Evolutionary conservation across 495 filamentous ascomycete genomes (phyloP).

Genomic region (Talaromyces proteolyticus): DNA sequence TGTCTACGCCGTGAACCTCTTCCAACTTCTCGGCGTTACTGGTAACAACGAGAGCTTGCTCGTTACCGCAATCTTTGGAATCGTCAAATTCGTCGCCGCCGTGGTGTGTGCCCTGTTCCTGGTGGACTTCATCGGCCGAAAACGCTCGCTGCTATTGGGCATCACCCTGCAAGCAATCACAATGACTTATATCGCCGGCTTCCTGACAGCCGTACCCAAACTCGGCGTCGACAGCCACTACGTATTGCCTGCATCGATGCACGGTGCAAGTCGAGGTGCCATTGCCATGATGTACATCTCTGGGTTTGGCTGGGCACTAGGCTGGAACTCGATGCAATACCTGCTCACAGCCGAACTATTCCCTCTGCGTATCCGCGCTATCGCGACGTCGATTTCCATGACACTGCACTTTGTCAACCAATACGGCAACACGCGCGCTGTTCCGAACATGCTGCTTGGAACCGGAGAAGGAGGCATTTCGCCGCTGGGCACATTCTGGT

Average conservation of each 20-base stretch:
- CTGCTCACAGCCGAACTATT: slow-evolving; percentile 72
- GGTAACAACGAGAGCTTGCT: slow-evolving; percentile 58
- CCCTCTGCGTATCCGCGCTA: slow-evolving; percentile 49
- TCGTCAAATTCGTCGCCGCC: slow-evolving; percentile 61
- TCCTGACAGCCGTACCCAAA: slow-evolving; percentile 49
- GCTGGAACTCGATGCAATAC: slow-evolving; percentile 74
- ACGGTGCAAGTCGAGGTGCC: slow-evolving; percentile 43
- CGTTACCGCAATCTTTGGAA: slow-evolving; percentile 63
- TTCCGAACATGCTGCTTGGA: slow-evolving; percentile 49
- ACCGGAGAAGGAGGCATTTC: slow-evolving; percentile 37
- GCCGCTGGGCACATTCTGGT: slow-evolving; percentile 60
- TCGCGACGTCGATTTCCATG: slow-evolving; percentile 37
- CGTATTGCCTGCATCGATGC: slow-evolving; percentile 20
- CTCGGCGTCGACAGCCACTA: slow-evolving; percentile 30
- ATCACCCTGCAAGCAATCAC: slow-evolving; percentile 56
- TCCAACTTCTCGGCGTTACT: slow-evolving; percentile 56
- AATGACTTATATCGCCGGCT: slow-evolving; percentile 65
- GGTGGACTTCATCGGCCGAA: slow-evolving; percentile 68
- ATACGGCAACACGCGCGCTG: slow-evolving; percentile 56
- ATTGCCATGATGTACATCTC: slow-evolving; percentile 64
- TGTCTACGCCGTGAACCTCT: slow-evolving; percentile 61
- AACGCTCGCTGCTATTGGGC: slow-evolving; percentile 59
- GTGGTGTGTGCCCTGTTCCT: slow-evolving; percentile 64
- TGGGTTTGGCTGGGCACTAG: slow-evolving; percentile 64
- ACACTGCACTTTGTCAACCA: slow-evolving; percentile 67